Evolutionary conservation across 2,329 filamentous ascomycete genomes (phyloP).

Genomic region (Trichophyton rubrum): DNA sequence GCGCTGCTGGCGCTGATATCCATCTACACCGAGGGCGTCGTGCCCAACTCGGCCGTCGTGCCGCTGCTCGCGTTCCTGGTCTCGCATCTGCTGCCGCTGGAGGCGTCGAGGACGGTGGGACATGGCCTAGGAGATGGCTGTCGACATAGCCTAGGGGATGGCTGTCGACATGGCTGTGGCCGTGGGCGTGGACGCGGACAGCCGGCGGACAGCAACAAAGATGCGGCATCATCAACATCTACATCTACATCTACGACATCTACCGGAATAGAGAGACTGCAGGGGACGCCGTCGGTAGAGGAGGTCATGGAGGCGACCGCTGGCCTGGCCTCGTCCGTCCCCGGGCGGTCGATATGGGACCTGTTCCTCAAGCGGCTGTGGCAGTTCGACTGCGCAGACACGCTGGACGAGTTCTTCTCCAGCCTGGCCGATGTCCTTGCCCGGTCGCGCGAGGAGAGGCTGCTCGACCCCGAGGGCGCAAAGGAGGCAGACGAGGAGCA

Average conservation of each 20-base stretch:
- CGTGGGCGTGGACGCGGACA: too few relatives aligned
- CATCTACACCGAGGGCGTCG: slow-evolving; percentile 61
- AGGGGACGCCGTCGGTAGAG: slow-evolving; percentile 23
- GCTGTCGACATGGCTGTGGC: too few relatives aligned
- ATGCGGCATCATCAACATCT: neutral
- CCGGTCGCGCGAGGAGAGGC: slow-evolving; percentile 50
- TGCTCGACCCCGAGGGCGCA: slow-evolving; percentile 42
- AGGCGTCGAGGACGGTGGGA: neutral
- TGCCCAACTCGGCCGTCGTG: slow-evolving; percentile 58
- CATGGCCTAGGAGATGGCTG: slow-evolving; percentile 8
- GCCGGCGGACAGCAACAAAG: slow-evolving; percentile 5
- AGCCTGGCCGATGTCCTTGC: slow-evolving; percentile 46
- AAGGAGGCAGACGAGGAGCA: slow-evolving; percentile 27
- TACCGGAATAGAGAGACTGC: too few relatives aligned
- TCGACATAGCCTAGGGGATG: too few relatives aligned
- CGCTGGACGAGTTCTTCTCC: slow-evolving; percentile 64
- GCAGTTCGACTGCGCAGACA: slow-evolving; percentile 69
- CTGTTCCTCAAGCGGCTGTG: slow-evolving; percentile 69
- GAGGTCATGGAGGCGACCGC: slow-evolving; percentile 39
- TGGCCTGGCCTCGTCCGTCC: slow-evolving; percentile 41
- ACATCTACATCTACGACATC: too few relatives aligned
- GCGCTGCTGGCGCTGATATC: slow-evolving; percentile 68
- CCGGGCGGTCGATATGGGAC: slow-evolving; percentile 78
- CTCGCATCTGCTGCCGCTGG: slow-evolving; percentile 45
- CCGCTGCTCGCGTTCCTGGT: slow-evolving; percentile 69